These are phyloP conservation scores for Pythium guiyangense DNA, from an alignment of 352 stramenopile species.

Conservation along the genomic window DNA sequence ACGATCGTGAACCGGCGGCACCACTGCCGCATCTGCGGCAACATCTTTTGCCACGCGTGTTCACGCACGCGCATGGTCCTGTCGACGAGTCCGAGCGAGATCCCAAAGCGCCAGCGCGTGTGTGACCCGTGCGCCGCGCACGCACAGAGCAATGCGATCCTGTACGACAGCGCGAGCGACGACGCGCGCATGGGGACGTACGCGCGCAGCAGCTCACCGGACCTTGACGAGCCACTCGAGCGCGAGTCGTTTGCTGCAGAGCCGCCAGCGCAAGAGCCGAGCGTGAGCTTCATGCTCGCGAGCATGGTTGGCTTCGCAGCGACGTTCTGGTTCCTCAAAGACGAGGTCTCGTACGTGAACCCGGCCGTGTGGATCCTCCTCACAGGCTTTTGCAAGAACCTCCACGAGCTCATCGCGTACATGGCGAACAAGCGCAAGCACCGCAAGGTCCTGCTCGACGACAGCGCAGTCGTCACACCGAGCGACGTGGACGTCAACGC, in stretches of 20 bases:
- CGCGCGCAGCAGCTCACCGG: neutral
- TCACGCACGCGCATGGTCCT: constrained; percentile 80
- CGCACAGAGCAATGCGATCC: constrained; percentile 56
- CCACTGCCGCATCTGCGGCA: constrained; percentile 77
- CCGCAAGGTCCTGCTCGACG: constrained; percentile 1
- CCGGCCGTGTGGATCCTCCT: constrained; percentile 75
- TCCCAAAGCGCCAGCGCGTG: constrained; percentile 66
- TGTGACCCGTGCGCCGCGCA: constrained; percentile 63
- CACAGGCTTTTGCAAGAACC: constrained; percentile 64
- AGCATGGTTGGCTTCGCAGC: constrained; percentile 55
- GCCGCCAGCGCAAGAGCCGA: constrained; percentile 13
- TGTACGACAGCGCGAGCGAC: constrained; percentile 47
- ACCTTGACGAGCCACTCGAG: constrained; percentile 5
- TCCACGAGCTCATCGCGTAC: constrained; percentile 44
- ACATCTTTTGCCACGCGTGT: constrained; percentile 82
- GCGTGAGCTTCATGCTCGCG: constrained; percentile 44
- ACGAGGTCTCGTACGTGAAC: constrained; percentile 68
- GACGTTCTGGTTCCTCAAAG: constrained; percentile 79
- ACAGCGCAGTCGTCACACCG: constrained; percentile 13
- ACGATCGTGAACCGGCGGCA: constrained; percentile 74
- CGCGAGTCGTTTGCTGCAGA: neutral
- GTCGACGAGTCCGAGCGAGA: constrained; percentile 55
- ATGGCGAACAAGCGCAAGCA: constrained; percentile 23
- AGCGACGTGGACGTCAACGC: constrained; percentile 13
- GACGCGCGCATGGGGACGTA: constrained; percentile 10